A percentile compares a stretch with the other conserved stretches of the same genome.
Conservation (phyloP, 768 basidiomycete species). For the Paxillus ammoniavirescens region DNA sequence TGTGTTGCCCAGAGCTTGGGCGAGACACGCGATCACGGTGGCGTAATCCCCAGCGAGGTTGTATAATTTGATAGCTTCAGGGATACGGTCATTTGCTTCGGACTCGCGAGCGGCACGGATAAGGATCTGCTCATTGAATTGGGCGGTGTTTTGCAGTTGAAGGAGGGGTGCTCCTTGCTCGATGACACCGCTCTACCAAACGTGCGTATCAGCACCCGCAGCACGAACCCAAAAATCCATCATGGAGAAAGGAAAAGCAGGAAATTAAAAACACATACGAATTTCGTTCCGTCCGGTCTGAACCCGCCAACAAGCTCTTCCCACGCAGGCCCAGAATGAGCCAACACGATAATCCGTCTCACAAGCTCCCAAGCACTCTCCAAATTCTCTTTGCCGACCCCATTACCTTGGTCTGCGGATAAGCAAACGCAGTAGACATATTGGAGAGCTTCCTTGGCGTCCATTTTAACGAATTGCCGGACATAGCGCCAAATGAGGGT, state of each 20-base stretch:
- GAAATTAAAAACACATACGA: slow-evolving; percentile 49
- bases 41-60: slow-evolving; percentile 91
- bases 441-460: slow-evolving; percentile 91
- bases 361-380: slow-evolving; percentile 80
- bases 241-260: neutral
- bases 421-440: slow-evolving; percentile 89
- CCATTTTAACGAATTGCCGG: slow-evolving; percentile 88
- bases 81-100: slow-evolving; percentile 78
- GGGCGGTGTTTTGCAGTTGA: slow-evolving; percentile 58
- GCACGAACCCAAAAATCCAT: neutral
- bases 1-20: slow-evolving; percentile 82
- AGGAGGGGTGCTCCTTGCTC: slow-evolving; percentile 81
- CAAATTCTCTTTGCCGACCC: slow-evolving; percentile 81
- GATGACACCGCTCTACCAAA: slow-evolving; percentile 73
- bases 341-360: slow-evolving; percentile 73
- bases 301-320: slow-evolving; percentile 95
- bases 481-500: slow-evolving; percentile 92
- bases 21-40: slow-evolving; percentile 85
- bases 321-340: slow-evolving; percentile 81
- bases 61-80: slow-evolving; percentile 93
- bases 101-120: slow-evolving; percentile 78
- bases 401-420: slow-evolving; percentile 64
- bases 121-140: slow-evolving; percentile 83
- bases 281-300: slow-evolving; percentile 83
- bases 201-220: neutral